Evolutionary conservation across 1,139 yeast species (phyloP).

Genomic region (Wickerhamomyces sp.): DNA sequence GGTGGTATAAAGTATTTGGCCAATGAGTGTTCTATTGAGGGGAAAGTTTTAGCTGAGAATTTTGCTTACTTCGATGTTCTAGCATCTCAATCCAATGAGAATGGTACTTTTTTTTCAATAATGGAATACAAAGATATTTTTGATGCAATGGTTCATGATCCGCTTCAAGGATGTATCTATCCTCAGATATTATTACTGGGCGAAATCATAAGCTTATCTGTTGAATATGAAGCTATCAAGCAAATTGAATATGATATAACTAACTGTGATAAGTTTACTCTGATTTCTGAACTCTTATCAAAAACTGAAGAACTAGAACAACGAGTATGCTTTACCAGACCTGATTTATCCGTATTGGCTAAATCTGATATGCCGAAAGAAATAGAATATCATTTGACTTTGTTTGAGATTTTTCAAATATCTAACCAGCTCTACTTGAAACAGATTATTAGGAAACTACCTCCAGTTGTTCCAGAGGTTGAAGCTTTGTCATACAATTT

Average conservation of each 20-base stretch:
- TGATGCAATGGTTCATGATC: slow-evolving; percentile 13
- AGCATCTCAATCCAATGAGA: slow-evolving; percentile 29
- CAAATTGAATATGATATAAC: slow-evolving; percentile 6
- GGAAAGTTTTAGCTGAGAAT: slow-evolving; percentile 20
- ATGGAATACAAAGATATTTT: slow-evolving; percentile 18
- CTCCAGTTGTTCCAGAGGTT: slow-evolving; percentile 26
- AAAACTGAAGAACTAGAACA: slow-evolving; percentile 18
- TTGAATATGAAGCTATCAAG: slow-evolving; percentile 16
- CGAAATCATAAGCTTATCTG: slow-evolving; percentile 20
- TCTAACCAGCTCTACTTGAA: slow-evolving; percentile 22
- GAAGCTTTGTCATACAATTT: slow-evolving; percentile 19
- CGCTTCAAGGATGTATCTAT: slow-evolving; percentile 24
- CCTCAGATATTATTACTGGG: slow-evolving; percentile 21
- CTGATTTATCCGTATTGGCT: slow-evolving; percentile 13
- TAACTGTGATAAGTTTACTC: slow-evolving; percentile 15
- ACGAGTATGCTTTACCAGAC: slow-evolving; percentile 16
- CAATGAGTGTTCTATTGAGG: slow-evolving; percentile 24
- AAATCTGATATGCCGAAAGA: slow-evolving; percentile 11
- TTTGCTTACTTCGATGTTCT: slow-evolving; percentile 29
- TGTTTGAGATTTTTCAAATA: slow-evolving; percentile 24
- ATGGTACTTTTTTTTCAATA: slow-evolving; percentile 27
- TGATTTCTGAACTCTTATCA: slow-evolving; percentile 15
- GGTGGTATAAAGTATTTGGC: slow-evolving; percentile 26
- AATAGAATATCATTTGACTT: slow-evolving; percentile 23
- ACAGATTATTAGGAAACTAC: slow-evolving; percentile 22